phyloP scores from a whole-genome alignment of 805 yeast species.

The Torulaspora maleeae region DNA sequence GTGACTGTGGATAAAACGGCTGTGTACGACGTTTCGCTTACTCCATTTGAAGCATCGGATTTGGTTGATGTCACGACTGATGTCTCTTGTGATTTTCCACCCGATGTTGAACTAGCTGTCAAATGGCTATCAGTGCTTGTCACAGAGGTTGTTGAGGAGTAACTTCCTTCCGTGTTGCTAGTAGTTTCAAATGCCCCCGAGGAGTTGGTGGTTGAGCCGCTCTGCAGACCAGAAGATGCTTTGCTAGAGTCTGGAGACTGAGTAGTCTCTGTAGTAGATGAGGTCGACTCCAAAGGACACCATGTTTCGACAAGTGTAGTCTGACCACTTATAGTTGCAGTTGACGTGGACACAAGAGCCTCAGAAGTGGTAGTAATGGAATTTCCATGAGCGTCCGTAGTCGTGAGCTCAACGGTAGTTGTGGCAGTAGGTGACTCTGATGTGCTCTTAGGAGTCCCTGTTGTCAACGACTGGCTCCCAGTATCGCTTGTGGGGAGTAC shows the following conservation, averaged over 20 bases:
- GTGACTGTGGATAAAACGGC: slow-evolving; percentile 6
- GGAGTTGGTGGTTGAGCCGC: not conserved
- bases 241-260: not conserved
- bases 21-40: not conserved
- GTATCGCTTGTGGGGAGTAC: not conserved
- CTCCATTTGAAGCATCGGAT: not conserved
- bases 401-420: too few species aligned
- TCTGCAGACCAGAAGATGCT: not conserved
- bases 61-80: not conserved
- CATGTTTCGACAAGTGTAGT: too few species aligned
- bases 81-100: not conserved
- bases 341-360: too few species aligned
- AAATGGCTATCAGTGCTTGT: not conserved
- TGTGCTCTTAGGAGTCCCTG: not conserved
- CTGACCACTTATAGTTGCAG: too few species aligned
- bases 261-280: not conserved
- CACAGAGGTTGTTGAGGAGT: not conserved
- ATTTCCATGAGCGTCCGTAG: too few species aligned
- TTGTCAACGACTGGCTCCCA: not conserved
- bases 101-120: not conserved
- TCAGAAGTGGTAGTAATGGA: too few species aligned
- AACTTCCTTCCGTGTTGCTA: not conserved
- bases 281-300: too few species aligned
- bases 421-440: too few species aligned
- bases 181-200: not conserved